Conservation (phyloP, 2,329 filamentous ascomycete species). For the Exophiala oligosperma region DNA sequence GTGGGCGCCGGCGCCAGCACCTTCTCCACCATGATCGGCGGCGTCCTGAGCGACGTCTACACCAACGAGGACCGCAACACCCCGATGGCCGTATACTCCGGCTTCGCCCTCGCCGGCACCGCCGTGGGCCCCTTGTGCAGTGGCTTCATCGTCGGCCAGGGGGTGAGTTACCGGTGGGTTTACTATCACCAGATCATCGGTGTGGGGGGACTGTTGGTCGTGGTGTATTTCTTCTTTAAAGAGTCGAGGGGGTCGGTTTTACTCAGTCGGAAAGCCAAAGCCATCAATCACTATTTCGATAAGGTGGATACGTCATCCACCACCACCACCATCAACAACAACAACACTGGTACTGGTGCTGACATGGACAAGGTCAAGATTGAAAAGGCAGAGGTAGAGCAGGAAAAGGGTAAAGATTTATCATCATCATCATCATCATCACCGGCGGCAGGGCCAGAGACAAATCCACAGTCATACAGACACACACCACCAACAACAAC, state of each 20-base stretch:
- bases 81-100: conserved; percentile 88
- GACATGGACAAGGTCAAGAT: background rate
- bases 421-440: no score
- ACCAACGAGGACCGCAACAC: conserved; percentile 76
- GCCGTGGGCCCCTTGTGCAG: conserved; percentile 74
- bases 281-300: conserved; percentile 78
- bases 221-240: conserved; percentile 69
- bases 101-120: conserved; percentile 73
- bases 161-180: conserved; percentile 77
- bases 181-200: conserved; percentile 83
- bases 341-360: no score
- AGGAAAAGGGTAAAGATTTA: no score
- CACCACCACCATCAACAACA: background rate
- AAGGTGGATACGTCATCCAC: conserved; percentile 41
- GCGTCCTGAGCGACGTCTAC: conserved; percentile 85
- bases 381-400: no score
- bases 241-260: conserved; percentile 83
- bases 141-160: conserved; percentile 64
- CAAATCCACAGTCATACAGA: no score
- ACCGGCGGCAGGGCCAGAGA: no score
- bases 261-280: conserved; percentile 70
- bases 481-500: no score
- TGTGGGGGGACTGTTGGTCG: conserved; percentile 61
- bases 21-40: conserved; percentile 90
- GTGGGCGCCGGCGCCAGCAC: conserved; percentile 68